Base-by-base conservation (phyloP, 495 filamentous ascomycete genomes). In the Hypoxylon trugodes region DNA sequence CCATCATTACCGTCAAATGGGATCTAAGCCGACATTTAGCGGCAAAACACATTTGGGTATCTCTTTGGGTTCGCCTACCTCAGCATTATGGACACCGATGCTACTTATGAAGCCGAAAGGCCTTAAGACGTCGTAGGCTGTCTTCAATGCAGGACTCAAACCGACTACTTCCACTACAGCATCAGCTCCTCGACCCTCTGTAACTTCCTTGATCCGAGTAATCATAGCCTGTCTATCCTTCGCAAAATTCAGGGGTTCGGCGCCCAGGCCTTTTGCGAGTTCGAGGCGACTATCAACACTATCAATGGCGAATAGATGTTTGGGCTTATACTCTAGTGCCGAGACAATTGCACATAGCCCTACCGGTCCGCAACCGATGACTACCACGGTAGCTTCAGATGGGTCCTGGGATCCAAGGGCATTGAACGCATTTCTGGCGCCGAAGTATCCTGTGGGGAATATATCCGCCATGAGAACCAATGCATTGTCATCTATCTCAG, bases 91-190 rank as follows among this genome's bases (percentile, higher is more conserved):
- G 18, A 98, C 93, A 1, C 95, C 95, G 59, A 97, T 92, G 66
- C 90, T 93, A 56, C 86, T 89, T 56, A 98, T 93, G 7, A 87
- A 82, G 1, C 93, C 93, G 82, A 88, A 98, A 16, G 95, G 93
- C 48, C 95, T 83, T 35, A 98, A 61, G 33, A 97, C 75, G 37
- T 97, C 93, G 74, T 90, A 97, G 0, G 86, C 91, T 52, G 91
- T 92, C 71, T 82, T 86, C 70, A 97, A 74, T 13, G 95, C 95
- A 50, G 89, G 86, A 48, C 88, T 93, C 65, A 91, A 74, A 1
- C 95, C 95, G 6, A 98, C 95, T 5, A 96, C 90, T 76, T 98
- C 95, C 67, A 98, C 87, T 7, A 96, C 89, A 3, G 89, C 88
- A 81, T 98, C 95, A 0, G 93, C 95, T 2, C 95, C 95, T 24